Evolutionary conservation across 2,329 filamentous ascomycete genomes (phyloP).

Genomic region (Xylariomycetidae sp.): DNA sequence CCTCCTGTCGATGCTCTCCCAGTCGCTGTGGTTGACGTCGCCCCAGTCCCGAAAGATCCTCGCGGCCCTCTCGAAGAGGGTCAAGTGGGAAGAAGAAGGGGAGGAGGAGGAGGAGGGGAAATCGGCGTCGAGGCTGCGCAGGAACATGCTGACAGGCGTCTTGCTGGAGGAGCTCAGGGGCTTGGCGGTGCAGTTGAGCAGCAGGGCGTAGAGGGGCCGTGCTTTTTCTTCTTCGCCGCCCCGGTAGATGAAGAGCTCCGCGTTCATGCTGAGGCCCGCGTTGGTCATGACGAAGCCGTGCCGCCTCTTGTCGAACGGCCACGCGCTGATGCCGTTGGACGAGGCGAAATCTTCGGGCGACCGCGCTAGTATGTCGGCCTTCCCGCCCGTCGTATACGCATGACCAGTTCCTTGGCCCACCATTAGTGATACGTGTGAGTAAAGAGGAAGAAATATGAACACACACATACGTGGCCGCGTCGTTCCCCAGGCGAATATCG

Average conservation of each 20-base stretch:
- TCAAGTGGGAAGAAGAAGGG: too few relatives aligned
- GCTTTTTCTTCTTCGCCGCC: background rate
- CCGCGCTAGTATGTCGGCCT: background rate
- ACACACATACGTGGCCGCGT: background rate
- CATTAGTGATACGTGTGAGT: background rate
- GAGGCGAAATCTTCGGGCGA: background rate
- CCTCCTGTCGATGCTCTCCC: background rate
- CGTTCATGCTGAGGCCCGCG: constrained; percentile 1
- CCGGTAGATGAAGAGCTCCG: background rate
- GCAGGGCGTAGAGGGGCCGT: background rate
- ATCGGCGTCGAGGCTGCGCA: background rate
- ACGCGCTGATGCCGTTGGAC: background rate
- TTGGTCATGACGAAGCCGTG: background rate
- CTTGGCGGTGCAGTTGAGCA: background rate
- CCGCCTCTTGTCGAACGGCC: background rate
- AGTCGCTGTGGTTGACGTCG: background rate
- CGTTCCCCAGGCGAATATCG: constrained; percentile 9
- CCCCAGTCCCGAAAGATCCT: background rate
- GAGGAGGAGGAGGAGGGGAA: too few relatives aligned
- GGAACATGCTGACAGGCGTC: background rate
- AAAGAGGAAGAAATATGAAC: background rate
- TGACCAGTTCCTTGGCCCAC: background rate
- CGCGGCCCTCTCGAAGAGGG: background rate
- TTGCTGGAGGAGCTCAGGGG: constrained; percentile 1
- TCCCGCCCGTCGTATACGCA: background rate